Conservation (phyloP, 768 basidiomycete genomes). For the Asterophora lycoperdoides region DNA sequence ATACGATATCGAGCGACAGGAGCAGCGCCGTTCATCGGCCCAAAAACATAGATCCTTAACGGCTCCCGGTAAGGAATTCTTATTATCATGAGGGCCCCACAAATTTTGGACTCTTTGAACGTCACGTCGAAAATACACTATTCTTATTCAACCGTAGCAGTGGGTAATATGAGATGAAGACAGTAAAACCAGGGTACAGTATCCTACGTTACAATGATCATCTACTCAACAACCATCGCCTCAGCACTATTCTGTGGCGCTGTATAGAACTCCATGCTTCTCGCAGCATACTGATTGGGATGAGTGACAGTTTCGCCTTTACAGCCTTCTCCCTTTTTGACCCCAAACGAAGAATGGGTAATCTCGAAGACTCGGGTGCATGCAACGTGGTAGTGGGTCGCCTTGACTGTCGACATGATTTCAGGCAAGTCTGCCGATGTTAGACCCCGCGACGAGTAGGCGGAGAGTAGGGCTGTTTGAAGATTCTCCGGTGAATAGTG, state of each 20-base stretch:
- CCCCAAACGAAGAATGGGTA: slow-evolving; percentile 67
- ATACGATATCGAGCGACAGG: no score
- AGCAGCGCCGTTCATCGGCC: no score
- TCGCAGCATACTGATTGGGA: slow-evolving; percentile 86
- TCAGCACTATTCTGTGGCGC: slow-evolving; percentile 35
- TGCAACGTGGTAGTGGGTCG: slow-evolving; percentile 86
- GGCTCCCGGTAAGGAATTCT: no score
- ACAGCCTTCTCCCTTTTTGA: slow-evolving; percentile 90
- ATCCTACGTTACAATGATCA: no score
- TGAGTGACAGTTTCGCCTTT: slow-evolving; percentile 86
- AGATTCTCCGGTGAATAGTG: slow-evolving; percentile 85
- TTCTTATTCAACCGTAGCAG: no score
- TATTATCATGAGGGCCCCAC: no score
- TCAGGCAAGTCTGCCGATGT: slow-evolving; percentile 72
- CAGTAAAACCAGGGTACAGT: background rate
- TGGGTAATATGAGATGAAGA: background rate
- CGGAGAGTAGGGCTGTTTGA: slow-evolving; percentile 64
- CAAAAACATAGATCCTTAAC: no score
- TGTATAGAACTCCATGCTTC: slow-evolving; percentile 63
- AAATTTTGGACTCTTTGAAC: no score
- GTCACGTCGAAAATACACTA: no score
- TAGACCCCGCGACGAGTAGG: slow-evolving; percentile 63
- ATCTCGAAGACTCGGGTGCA: slow-evolving; percentile 97
- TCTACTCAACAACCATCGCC: slow-evolving; percentile 42
- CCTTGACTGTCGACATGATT: slow-evolving; percentile 74